These are phyloP conservation scores for Lyophyllum semitale DNA, from an alignment of 768 basidiomycete genomes.

Conservation along the genomic window DNA sequence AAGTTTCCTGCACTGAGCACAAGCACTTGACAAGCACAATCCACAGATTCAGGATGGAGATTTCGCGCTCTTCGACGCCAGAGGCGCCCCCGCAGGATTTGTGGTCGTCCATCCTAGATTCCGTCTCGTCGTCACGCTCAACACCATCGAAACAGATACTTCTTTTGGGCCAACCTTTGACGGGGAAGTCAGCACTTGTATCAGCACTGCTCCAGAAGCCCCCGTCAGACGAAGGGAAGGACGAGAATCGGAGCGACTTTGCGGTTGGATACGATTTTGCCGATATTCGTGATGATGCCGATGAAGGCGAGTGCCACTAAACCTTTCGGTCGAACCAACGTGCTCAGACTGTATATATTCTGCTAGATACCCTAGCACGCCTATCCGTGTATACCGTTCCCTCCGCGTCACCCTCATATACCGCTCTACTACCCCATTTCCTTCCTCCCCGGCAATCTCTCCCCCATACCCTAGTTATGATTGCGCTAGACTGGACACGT, in stretches of 20 bases:
- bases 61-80: constrained; percentile 66
- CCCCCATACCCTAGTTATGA: constrained; percentile 75
- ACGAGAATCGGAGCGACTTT: constrained; percentile 69
- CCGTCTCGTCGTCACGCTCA: constrained; percentile 77
- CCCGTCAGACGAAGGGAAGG: constrained; percentile 53
- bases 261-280: constrained; percentile 93
- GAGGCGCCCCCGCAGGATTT: constrained; percentile 78
- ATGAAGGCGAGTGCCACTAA: constrained; percentile 71
- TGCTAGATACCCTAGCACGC: constrained; percentile 81
- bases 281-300: constrained; percentile 88
- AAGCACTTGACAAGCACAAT: not conserved
- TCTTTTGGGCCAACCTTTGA: constrained; percentile 75
- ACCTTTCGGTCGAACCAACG: not conserved
- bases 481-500: constrained; percentile 93
- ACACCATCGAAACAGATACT: constrained; percentile 88
- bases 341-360: constrained; percentile 1
- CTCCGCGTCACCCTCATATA: constrained; percentile 71
- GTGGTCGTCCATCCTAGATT: constrained; percentile 92
- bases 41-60: constrained; percentile 32
- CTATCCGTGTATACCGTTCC: constrained; percentile 92
- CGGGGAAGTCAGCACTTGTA: constrained; percentile 78
- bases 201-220: constrained; percentile 74
- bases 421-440: constrained; percentile 74
- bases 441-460: constrained; percentile 70
- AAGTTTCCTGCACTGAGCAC: not conserved